Conservation (phyloP, 805 yeast species). For the Cyberlindnera xylosilytica region DNA sequence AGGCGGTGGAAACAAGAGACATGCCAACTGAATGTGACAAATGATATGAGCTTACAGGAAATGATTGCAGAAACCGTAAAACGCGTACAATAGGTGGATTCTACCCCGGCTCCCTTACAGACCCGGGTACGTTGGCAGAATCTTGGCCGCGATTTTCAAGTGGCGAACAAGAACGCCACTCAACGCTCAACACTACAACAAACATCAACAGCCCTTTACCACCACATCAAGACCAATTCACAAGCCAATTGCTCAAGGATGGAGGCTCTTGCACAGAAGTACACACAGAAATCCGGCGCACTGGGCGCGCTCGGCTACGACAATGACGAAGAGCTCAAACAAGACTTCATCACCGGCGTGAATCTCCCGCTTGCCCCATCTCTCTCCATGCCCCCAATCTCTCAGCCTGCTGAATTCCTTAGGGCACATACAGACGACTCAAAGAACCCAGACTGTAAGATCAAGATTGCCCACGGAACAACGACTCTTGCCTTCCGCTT, state of each 20-base stretch:
- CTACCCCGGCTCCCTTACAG: too few relatives aligned
- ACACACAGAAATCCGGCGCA: conserved; percentile 16
- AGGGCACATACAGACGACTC: conserved; percentile 99
- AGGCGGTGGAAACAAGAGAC: conserved; percentile 39
- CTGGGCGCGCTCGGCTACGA: conserved; percentile 24
- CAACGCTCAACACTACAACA: too few relatives aligned
- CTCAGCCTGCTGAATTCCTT: conserved; percentile 86
- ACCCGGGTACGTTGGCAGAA: too few relatives aligned
- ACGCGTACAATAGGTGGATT: too few relatives aligned
- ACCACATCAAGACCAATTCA: background rate
- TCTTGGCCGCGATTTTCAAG: too few relatives aligned
- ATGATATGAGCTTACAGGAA: background rate
- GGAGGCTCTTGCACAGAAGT: conserved; percentile 26
- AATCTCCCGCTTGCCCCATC: conserved; percentile 47
- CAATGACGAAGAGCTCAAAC: conserved; percentile 29
- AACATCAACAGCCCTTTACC: conserved; percentile 1
- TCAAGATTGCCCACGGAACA: conserved; percentile 98
- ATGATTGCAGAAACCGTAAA: too few relatives aligned
- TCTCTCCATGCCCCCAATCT: conserved; percentile 74
- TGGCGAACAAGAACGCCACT: conserved; percentile 3
- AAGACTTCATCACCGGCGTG: conserved; percentile 34
- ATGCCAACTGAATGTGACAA: conserved; percentile 18
- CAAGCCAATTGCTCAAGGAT: conserved; percentile 7
- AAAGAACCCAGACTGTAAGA: conserved; percentile 86
- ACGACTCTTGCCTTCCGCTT: conserved; percentile 96